Evolutionary conservation across 1,284 basidiomycete species (phyloP), one percentile per base, ranked within the genome.

Genomic region (Puccinia triticina): DNA sequence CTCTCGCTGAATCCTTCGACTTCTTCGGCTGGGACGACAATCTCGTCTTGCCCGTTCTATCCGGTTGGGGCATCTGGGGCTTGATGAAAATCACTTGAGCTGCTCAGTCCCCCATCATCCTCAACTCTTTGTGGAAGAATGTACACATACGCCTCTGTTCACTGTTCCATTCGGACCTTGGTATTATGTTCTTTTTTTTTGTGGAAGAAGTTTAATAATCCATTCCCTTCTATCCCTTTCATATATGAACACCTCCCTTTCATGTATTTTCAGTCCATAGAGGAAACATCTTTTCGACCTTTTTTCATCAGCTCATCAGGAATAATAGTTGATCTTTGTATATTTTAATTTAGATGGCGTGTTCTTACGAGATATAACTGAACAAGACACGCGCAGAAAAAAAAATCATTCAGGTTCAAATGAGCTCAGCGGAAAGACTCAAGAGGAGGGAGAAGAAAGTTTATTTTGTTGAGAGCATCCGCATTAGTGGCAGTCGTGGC

Each of bases 11-110:
- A 29, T 69, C 78, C 26, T 37, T 81, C 29, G 78, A 81, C 43
- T 29, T 81, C 32, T 81, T 72, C 61, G 78, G 78, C n/a, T 81
- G 67, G 69, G 78, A 81, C 61, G 78, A 81, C 50, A 81, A 81
- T 73, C 43, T 81, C 18, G n/a, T 72, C 46, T 53, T 81, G 29
- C 78, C 78, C 40, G 40, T 81, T n/a, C 37, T 81, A 7, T 73
- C 69, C 12, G 78, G 78, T n/a, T 81, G 78, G 78, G 69, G 69
- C n/a, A 81, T 81, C 37, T 81, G 78, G 78, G 77, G 46, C n/a
- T 23, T 79, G 26, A 79, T 79, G 77, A 79, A 48, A 57, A 23
- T 79, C 34, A 50, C 48, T 59, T 79, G 26, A 79, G 7, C 10
- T 34, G 7, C 18, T 69, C 37, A 11, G 11, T 46, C 64, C 10